Base-by-base conservation (phyloP, 2,329 filamentous ascomycete species). In the Penicillium sp. region DNA sequence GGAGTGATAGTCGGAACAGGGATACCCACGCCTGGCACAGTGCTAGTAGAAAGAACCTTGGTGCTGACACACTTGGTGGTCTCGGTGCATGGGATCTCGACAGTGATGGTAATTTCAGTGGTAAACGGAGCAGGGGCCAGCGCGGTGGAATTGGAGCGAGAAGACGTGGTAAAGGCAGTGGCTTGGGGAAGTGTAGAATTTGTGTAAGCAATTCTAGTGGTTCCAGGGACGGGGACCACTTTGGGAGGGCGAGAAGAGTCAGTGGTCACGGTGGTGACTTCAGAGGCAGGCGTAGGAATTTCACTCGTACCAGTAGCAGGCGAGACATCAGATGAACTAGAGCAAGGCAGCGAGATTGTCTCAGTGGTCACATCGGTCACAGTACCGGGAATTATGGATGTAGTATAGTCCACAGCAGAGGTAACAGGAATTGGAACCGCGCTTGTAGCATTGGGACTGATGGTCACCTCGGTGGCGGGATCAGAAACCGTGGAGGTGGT, bases 21-120 rank as follows among this genome's bases (percentile, higher is more conserved):
- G 23, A 23, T 23, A 23, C 5, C 23, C 23, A 23, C 23, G 23
- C 23, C 23, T 23, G 23, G 23, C 23, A 23, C 23, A 23, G 23
- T 23, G 23, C 23, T 3, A 23, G 23, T 23, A 5, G 23, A 3
- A 23, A 23, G 23, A 19, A 44, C n/a, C n/a, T 38, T 32, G 14
- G 51, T 54, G 34, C 16, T 54, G 46, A 49, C n/a, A 35, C 51
- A 54, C n/a, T 30, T 42, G 26, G 46, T 50, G 8, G 40, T 40
- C 32, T 54, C 39, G n/a, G 46, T 54, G 39, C 51, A 54, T 13
- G 46, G 26, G 18, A 54, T 26, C 18, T 43, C 47, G 16, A 54
- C 27, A 2, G 51, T 54, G 18, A 50, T 23, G 13, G 47, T 44
- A 14, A 50, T 32, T 11, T 39, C 39, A 34, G 46, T 44, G 10